These are phyloP conservation scores for Spinacia oleracea DNA, from an alignment of 179 eudicot species.

Conservation along the genomic window DNA sequence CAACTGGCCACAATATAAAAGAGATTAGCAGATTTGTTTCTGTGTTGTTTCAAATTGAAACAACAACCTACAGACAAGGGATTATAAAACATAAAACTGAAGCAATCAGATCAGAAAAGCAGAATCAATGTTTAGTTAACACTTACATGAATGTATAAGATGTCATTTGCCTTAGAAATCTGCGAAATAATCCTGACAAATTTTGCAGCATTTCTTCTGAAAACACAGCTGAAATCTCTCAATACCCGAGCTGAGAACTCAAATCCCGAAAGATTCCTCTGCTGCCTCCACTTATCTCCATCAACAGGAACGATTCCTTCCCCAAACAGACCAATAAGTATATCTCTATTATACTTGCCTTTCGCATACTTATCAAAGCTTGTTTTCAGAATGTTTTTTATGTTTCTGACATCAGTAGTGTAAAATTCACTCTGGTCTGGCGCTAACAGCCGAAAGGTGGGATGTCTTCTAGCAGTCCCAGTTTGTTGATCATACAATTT, in stretches of 20 bases:
- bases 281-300: conserved; percentile 62
- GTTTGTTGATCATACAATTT: conserved; percentile 34
- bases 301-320: conserved; percentile 63
- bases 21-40: no score
- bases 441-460: conserved; percentile 56
- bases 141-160: conserved; percentile 36
- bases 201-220: conserved; percentile 46
- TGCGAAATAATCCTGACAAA: conserved; percentile 27
- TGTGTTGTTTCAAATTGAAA: no score
- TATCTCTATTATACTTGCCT: conserved; percentile 43
- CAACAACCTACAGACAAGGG: no score
- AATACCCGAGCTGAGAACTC: conserved; percentile 69
- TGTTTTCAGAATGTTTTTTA: conserved; percentile 64
- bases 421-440: conserved; percentile 50
- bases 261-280: conserved; percentile 64
- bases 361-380: conserved; percentile 51
- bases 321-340: conserved; percentile 52
- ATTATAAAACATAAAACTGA: no score
- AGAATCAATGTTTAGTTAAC: not conserved
- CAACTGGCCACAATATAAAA: no score
- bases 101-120: not conserved
- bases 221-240: conserved; percentile 71
- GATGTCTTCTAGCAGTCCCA: conserved; percentile 39
- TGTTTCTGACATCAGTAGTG: conserved; percentile 55
- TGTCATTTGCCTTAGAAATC: conserved; percentile 13